These are phyloP conservation scores for Aspergillus heteromorphus DNA, from an alignment of 495 filamentous ascomycete genomes.

Conservation along the genomic window DNA sequence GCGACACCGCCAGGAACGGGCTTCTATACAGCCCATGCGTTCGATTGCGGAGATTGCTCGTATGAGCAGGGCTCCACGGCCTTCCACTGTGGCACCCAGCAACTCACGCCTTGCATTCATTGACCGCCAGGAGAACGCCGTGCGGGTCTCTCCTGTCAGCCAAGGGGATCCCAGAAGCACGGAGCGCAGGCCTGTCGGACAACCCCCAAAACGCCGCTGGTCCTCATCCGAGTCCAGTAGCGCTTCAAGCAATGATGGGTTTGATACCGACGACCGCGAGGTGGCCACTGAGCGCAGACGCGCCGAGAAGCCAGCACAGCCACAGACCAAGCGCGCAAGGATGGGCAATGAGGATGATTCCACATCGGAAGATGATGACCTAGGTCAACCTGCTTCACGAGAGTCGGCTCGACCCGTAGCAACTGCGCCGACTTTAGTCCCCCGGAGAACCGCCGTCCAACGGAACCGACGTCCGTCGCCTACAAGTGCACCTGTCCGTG, in stretches of 20 bases:
- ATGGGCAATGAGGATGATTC: not conserved
- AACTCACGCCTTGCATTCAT: constrained; percentile 23
- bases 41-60: constrained; percentile 11
- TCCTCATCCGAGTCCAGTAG: not conserved
- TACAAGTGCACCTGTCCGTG: not conserved
- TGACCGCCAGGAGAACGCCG: constrained; percentile 30
- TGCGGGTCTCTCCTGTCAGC: constrained; percentile 27
- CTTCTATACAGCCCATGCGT: not conserved
- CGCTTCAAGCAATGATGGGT: constrained; percentile 14
- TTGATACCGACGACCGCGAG: constrained; percentile 13
- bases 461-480: not conserved
- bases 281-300: constrained; percentile 12
- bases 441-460: not conserved
- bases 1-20: not conserved
- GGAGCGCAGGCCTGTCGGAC: constrained; percentile 6
- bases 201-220: constrained; percentile 18
- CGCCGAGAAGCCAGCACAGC: constrained; percentile 22
- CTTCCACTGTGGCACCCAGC: constrained; percentile 4
- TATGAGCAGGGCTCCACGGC: not conserved
- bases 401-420: not conserved
- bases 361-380: constrained; percentile 2
- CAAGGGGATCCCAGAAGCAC: constrained; percentile 13
- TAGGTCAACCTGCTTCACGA: not conserved
- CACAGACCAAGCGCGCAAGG: constrained; percentile 10
- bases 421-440: not conserved